Conservation (phyloP, 805 yeast species). For the Nakazawaea ishiwadae region DNA sequence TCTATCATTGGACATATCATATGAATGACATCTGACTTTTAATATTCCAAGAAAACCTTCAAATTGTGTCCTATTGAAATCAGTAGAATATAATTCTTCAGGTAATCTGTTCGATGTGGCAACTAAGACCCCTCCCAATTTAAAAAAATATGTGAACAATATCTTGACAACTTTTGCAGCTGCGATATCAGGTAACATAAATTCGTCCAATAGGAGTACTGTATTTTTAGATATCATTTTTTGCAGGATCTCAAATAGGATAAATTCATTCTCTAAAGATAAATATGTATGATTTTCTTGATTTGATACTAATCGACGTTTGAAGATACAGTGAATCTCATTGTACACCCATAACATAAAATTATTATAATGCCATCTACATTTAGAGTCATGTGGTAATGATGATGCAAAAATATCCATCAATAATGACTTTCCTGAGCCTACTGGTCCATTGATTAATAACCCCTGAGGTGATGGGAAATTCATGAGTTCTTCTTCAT, state of each 20-base stretch:
- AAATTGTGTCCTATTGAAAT: constrained; percentile 55
- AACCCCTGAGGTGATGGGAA: constrained; percentile 63
- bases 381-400: constrained; percentile 57
- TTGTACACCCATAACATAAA: constrained; percentile 65
- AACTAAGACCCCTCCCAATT: constrained; percentile 68
- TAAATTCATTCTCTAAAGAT: constrained; percentile 55
- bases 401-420: constrained; percentile 68
- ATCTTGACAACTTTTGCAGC: constrained; percentile 65
- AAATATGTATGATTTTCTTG: constrained; percentile 26
- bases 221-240: constrained; percentile 56
- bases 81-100: constrained; percentile 64
- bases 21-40: constrained; percentile 51
- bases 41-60: constrained; percentile 51
- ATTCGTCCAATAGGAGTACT: constrained; percentile 63
- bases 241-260: constrained; percentile 62
- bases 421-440: constrained; percentile 71
- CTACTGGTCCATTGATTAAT: constrained; percentile 60
- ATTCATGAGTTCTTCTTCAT: constrained; percentile 54
- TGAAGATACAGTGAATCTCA: constrained; percentile 53
- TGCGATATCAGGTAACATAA: constrained; percentile 73
- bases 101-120: constrained; percentile 74
- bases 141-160: constrained; percentile 64
- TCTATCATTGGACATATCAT: constrained; percentile 54
- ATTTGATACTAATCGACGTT: constrained; percentile 32
- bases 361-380: constrained; percentile 68